Conservation (phyloP, 345 rosid genomes). For the Camelina neglecta region DNA sequence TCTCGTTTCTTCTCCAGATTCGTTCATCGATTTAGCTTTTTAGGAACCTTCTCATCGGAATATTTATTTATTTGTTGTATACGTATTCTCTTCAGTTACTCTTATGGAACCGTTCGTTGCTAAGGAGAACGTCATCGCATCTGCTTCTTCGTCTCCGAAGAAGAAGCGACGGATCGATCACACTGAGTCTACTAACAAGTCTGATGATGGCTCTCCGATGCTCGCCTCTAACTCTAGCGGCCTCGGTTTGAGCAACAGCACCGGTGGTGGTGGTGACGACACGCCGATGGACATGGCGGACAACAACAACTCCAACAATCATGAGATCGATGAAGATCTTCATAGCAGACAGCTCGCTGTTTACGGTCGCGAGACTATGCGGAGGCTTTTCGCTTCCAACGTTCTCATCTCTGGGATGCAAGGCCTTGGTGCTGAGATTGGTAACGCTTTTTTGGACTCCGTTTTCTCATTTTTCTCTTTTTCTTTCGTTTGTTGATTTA, state of each 20-base stretch:
- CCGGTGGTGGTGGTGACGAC: slow-evolving; percentile 32
- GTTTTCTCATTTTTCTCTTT: background rate
- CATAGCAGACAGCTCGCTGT: slow-evolving; percentile 86
- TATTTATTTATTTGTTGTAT: slow-evolving; percentile 17
- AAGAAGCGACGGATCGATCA: slow-evolving; percentile 48
- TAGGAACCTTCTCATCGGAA: slow-evolving; percentile 21
- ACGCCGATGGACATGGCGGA: slow-evolving; percentile 41
- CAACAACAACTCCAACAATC: slow-evolving; percentile 40
- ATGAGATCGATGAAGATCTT: slow-evolving; percentile 74
- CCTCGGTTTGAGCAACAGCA: slow-evolving; percentile 29
- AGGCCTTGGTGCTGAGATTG: slow-evolving; percentile 81
- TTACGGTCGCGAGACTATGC: slow-evolving; percentile 79
- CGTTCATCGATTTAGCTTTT: slow-evolving; percentile 24
- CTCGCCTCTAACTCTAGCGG: slow-evolving; percentile 8
- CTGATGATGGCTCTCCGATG: slow-evolving; percentile 31
- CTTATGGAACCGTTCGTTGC: slow-evolving; percentile 44
- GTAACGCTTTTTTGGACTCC: slow-evolving; percentile 36
- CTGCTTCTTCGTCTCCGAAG: slow-evolving; percentile 43
- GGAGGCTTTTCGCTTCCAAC: slow-evolving; percentile 69
- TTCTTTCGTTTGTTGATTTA: slow-evolving; percentile 8
- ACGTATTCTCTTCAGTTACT: slow-evolving; percentile 36
- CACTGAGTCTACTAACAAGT: slow-evolving; percentile 20
- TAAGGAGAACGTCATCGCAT: slow-evolving; percentile 38
- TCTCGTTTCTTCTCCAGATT: slow-evolving; percentile 29
- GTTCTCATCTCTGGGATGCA: slow-evolving; percentile 70